Evolutionary conservation across 2,329 filamentous ascomycete genomes (phyloP).

Genomic region (Trichoderma sp.): DNA sequence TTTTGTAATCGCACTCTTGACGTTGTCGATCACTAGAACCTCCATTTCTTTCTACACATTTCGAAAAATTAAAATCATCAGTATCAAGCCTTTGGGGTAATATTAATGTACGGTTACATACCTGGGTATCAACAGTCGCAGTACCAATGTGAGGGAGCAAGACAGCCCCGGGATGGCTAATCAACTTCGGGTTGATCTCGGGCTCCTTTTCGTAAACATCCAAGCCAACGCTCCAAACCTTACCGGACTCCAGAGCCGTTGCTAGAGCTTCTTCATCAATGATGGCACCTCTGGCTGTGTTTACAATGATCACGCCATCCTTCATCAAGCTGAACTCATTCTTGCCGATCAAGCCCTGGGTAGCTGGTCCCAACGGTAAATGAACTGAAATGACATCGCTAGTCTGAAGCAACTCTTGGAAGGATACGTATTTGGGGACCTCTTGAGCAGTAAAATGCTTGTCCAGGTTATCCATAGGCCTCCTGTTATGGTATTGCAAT

Average conservation of each 20-base stretch:
- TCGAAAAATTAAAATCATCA: neutral
- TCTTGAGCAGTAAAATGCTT: neutral
- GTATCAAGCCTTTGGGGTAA: neutral
- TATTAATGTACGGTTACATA: neutral
- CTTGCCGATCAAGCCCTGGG: neutral
- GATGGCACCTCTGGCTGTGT: neutral
- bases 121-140: neutral
- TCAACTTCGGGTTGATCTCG: neutral
- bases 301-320: neutral
- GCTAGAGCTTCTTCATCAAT: neutral
- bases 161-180: neutral
- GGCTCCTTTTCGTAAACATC: neutral
- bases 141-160: neutral
- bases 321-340: neutral
- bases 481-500: neutral
- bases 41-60: neutral
- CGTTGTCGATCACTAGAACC: neutral
- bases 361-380: neutral
- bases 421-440: neutral
- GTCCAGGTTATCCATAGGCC: neutral
- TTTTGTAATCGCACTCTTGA: neutral
- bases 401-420: neutral
- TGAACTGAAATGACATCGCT: neutral
- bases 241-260: neutral
- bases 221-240: neutral